These are phyloP conservation scores for Suillus cothurnatus DNA, from an alignment of 768 basidiomycete genomes.

Conservation along the genomic window DNA sequence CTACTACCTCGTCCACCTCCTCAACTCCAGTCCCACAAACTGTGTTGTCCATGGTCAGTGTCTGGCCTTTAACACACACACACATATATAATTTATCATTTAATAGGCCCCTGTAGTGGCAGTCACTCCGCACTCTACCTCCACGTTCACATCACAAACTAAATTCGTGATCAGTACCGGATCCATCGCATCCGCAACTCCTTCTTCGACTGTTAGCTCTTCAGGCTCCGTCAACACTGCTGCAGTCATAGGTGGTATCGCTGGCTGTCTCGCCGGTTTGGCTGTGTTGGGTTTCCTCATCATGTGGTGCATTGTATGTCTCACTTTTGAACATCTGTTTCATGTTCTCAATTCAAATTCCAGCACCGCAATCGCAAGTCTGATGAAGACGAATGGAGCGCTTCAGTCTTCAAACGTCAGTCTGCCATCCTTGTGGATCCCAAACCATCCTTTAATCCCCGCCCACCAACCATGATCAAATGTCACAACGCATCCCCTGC, in stretches of 20 bases:
- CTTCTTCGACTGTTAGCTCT: slow-evolving; percentile 35
- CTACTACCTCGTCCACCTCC: too few species aligned
- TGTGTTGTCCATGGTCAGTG: too few species aligned
- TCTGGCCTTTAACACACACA: too few species aligned
- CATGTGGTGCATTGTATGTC: slow-evolving; percentile 49
- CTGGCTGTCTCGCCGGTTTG: slow-evolving; percentile 47
- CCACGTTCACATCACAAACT: neutral
- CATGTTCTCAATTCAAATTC: slow-evolving; percentile 10
- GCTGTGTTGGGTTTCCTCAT: slow-evolving; percentile 41
- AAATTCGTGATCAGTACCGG: slow-evolving; percentile 5
- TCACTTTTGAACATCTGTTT: neutral
- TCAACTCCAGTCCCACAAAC: too few species aligned
- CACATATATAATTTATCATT: too few species aligned
- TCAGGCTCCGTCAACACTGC: slow-evolving; percentile 36
- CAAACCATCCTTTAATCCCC: too few species aligned
- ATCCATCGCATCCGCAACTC: slow-evolving; percentile 19
- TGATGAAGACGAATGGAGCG: slow-evolving; percentile 48
- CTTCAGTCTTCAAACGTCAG: too few species aligned
- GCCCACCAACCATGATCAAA: slow-evolving; percentile 68
- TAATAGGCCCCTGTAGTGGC: too few species aligned
- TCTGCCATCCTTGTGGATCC: too few species aligned
- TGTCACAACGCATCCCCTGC: slow-evolving; percentile 39
- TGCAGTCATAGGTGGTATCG: slow-evolving; percentile 43
- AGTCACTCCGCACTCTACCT: neutral
- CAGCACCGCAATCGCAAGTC: slow-evolving; percentile 46